These are phyloP conservation scores for Cornus kousa DNA, from an alignment of 148 eudicot genomes.

Conservation along the genomic window DNA sequence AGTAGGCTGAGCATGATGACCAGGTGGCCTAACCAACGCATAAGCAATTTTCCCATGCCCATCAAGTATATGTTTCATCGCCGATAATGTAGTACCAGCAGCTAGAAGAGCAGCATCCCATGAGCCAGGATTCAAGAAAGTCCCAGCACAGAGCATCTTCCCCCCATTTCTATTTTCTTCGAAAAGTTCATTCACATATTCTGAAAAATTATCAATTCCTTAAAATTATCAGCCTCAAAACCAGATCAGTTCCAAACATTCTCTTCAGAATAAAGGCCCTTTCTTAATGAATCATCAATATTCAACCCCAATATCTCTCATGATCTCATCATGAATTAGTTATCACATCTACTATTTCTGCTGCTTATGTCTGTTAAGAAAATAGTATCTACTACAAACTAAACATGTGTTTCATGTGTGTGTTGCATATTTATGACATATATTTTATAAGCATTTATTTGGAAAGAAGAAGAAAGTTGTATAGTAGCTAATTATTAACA, in stretches of 20 bases:
- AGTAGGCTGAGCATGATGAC: slow-evolving; percentile 95
- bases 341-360: neutral
- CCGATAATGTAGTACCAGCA: slow-evolving; percentile 85
- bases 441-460: neutral
- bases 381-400: neutral
- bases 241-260: neutral
- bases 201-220: slow-evolving; percentile 30
- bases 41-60: slow-evolving; percentile 58
- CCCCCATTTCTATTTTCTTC: slow-evolving; percentile 66
- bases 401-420: neutral
- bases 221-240: slow-evolving; percentile 8
- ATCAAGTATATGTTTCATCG: slow-evolving; percentile 72
- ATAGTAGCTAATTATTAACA: too few species aligned
- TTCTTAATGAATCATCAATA: neutral
- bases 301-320: neutral
- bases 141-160: slow-evolving; percentile 58
- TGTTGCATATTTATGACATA: too few species aligned
- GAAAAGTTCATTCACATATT: slow-evolving; percentile 66
- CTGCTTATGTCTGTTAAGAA: neutral
- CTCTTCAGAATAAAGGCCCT: neutral
- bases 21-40: slow-evolving; percentile 92
- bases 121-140: slow-evolving; percentile 85
- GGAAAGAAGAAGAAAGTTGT: neutral
- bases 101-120: slow-evolving; percentile 89
- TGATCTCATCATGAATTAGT: neutral